phyloP scores from a whole-genome alignment of 148 eudicot species.

The Camellia sinensis region DNA sequence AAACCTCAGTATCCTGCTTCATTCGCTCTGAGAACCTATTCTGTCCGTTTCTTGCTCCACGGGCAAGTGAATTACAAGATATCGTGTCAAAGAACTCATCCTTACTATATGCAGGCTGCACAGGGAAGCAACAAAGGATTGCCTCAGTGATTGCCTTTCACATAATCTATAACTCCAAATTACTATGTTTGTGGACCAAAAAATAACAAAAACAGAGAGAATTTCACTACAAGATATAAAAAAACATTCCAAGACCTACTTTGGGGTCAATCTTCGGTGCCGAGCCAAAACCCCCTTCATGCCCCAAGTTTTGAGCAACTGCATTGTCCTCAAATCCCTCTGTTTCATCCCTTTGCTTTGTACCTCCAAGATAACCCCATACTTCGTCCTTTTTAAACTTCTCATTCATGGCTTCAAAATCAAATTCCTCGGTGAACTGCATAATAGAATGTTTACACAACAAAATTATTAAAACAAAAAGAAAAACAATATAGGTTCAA shows the following conservation, averaged over 20 bases:
- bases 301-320: slow-evolving; percentile 12
- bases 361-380: slow-evolving; percentile 28
- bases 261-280: background rate
- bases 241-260: slow-evolving; percentile 9
- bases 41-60: slow-evolving; percentile 20
- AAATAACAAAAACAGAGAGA: background rate
- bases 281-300: slow-evolving; percentile 1
- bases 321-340: slow-evolving; percentile 2
- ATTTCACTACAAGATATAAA: background rate
- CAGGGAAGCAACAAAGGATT: slow-evolving; percentile 2
- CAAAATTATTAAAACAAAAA: background rate
- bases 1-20: slow-evolving; percentile 25
- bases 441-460: slow-evolving; percentile 10
- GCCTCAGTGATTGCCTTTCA: background rate
- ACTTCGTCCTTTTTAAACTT: slow-evolving; percentile 30
- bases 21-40: slow-evolving; percentile 16
- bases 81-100: slow-evolving; percentile 28
- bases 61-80: slow-evolving; percentile 18
- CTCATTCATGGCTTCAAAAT: slow-evolving; percentile 30
- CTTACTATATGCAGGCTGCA: slow-evolving; percentile 27
- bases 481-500: background rate
- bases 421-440: slow-evolving; percentile 26
- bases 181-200: background rate
- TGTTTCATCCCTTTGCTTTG: slow-evolving; percentile 17
- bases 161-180: background rate